Evolutionary conservation across 352 stramenopile genomes (phyloP).

Genomic region (Thalassiosira mediterranea): DNA sequence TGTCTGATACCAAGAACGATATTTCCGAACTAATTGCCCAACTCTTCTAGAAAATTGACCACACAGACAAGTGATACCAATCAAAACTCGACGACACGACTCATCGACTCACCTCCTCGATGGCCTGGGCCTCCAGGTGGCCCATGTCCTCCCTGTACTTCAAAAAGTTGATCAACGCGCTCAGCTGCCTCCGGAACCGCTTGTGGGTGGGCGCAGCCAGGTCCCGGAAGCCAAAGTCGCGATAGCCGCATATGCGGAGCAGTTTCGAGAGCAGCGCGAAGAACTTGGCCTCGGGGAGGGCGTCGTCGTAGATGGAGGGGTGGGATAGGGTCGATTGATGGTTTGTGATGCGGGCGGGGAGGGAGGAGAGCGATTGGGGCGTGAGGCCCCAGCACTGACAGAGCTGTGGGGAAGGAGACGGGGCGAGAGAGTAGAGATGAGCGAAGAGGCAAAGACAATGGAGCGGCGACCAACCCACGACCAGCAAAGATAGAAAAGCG

Average conservation of each 20-base stretch:
- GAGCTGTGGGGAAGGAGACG: slow-evolving; percentile 51
- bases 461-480: too few relatives aligned
- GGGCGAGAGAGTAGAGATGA: neutral
- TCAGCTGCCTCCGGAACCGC: slow-evolving; percentile 91
- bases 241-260: slow-evolving; percentile 90
- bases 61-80: too few relatives aligned
- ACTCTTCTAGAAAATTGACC: too few relatives aligned
- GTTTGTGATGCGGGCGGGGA: slow-evolving; percentile 21
- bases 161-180: slow-evolving; percentile 96
- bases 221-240: slow-evolving; percentile 94
- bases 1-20: too few relatives aligned
- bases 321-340: slow-evolving; percentile 86
- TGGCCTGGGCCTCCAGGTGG: slow-evolving; percentile 86
- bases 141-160: slow-evolving; percentile 94
- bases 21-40: too few relatives aligned
- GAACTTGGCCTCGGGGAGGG: slow-evolving; percentile 91
- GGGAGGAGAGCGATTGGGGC: slow-evolving; percentile 85
- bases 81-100: too few relatives aligned
- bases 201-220: slow-evolving; percentile 89
- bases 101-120: slow-evolving; percentile 56
- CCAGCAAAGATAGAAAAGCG: too few relatives aligned
- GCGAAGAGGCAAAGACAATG: too few relatives aligned
- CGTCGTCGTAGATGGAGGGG: slow-evolving; percentile 93
- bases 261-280: slow-evolving; percentile 90
- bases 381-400: slow-evolving; percentile 89